phyloP scores from a whole-genome alignment of 805 yeast species.

The Yarrowia porcina region DNA sequence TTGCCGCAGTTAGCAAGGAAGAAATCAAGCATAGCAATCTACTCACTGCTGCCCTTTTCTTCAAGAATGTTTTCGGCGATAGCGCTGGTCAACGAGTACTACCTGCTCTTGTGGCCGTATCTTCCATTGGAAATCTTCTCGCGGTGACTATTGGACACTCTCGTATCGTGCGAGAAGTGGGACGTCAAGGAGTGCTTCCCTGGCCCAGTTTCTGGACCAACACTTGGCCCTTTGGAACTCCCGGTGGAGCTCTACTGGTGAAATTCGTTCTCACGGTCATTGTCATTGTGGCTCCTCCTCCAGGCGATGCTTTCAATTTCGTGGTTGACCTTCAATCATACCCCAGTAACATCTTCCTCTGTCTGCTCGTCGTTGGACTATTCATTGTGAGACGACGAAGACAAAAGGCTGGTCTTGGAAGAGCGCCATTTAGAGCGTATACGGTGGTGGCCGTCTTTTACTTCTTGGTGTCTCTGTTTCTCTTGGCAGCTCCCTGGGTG shows the following conservation, averaged over 20 bases:
- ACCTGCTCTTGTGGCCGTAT: conserved; percentile 57
- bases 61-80: conserved; percentile 56
- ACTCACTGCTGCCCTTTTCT: conserved; percentile 61
- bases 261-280: conserved; percentile 57
- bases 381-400: conserved; percentile 41
- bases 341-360: conserved; percentile 59
- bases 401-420: background rate
- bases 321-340: conserved; percentile 60
- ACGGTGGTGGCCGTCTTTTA: conserved; percentile 1
- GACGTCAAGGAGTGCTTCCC: conserved; percentile 50
- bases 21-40: conserved; percentile 52
- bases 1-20: conserved; percentile 45
- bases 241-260: conserved; percentile 46
- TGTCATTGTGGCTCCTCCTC: conserved; percentile 56
- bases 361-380: conserved; percentile 50
- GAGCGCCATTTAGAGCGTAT: conserved; percentile 6
- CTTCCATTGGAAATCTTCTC: conserved; percentile 61
- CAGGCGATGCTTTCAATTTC: conserved; percentile 62
- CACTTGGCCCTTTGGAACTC: conserved; percentile 41
- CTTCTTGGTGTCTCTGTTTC: background rate
- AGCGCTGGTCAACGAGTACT: conserved; percentile 48
- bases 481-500: conserved; percentile 21
- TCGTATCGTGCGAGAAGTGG: conserved; percentile 56
- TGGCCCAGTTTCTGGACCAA: conserved; percentile 46
- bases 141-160: conserved; percentile 63